Conservation (phyloP, 306 rosid genomes). For the Abrus precatorius region DNA sequence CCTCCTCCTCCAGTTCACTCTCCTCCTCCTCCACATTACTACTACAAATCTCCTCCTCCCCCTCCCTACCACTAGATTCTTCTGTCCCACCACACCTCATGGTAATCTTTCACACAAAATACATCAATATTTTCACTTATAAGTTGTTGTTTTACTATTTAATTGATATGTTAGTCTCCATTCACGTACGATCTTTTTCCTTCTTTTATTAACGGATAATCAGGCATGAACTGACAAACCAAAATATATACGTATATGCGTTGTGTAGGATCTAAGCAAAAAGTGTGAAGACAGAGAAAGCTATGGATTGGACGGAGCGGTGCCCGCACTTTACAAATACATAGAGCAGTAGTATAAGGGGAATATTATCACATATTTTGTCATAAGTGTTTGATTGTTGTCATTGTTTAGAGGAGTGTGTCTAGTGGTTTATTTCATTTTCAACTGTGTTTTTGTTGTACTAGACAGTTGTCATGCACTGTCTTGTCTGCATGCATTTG, state of each 20-base stretch:
- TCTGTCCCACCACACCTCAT: slow-evolving; percentile 23
- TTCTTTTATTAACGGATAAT: background rate
- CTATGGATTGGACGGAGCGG: background rate
- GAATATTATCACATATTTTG: background rate
- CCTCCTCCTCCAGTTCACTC: slow-evolving; percentile 65
- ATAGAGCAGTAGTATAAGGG: background rate
- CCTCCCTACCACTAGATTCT: slow-evolving; percentile 73
- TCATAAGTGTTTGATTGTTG: slow-evolving; percentile 29
- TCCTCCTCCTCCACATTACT: slow-evolving; percentile 36
- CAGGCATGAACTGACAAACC: slow-evolving; percentile 15
- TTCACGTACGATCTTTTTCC: background rate
- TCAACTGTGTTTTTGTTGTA: slow-evolving; percentile 28
- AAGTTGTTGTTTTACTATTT: background rate
- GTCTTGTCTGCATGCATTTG: slow-evolving; percentile 34
- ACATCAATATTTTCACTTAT: background rate
- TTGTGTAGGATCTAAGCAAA: slow-evolving; percentile 37
- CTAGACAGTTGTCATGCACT: slow-evolving; percentile 44
- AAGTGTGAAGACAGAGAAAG: slow-evolving; percentile 40
- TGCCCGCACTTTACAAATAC: background rate
- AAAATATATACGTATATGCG: background rate
- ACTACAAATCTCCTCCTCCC: slow-evolving; percentile 63
- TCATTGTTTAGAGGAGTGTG: slow-evolving; percentile 23
- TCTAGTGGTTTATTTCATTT: slow-evolving; percentile 15
- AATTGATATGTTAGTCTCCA: background rate
- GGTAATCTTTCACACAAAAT: slow-evolving; percentile 35